These are phyloP conservation scores for Iberis pinnata DNA, from an alignment of 345 rosid species.

Conservation along the genomic window DNA sequence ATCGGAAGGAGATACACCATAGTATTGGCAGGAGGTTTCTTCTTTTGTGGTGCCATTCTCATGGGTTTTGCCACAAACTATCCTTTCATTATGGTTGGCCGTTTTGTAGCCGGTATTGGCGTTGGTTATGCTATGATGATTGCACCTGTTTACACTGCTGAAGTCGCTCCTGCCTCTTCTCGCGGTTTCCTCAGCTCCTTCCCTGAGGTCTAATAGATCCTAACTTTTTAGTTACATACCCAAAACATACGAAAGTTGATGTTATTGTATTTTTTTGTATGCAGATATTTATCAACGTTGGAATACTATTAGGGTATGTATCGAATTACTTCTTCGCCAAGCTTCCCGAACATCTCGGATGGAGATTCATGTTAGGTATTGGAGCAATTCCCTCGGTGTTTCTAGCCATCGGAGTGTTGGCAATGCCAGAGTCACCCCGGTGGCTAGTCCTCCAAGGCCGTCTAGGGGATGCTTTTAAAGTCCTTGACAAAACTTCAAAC, in stretches of 20 bases:
- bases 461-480: conserved; percentile 44
- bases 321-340: conserved; percentile 49
- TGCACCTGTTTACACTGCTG: conserved; percentile 51
- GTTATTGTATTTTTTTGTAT: not conserved
- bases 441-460: conserved; percentile 61
- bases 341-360: conserved; percentile 40
- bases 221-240: not conserved
- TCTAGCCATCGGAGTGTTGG: conserved; percentile 44
- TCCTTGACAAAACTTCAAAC: conserved; percentile 43
- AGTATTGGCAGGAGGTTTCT: conserved; percentile 53
- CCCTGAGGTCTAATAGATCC: conserved; percentile 36
- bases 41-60: conserved; percentile 48
- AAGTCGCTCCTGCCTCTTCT: conserved; percentile 51
- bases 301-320: conserved; percentile 58
- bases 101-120: conserved; percentile 61
- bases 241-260: not conserved
- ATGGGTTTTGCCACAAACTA: conserved; percentile 67
- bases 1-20: conserved; percentile 64
- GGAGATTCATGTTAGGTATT: conserved; percentile 68
- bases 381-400: conserved; percentile 47
- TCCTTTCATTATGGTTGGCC: conserved; percentile 47
- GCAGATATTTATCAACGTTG: conserved; percentile 49
- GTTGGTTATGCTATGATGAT: conserved; percentile 69
- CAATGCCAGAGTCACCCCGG: conserved; percentile 72
- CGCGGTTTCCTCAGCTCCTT: conserved; percentile 61